Conservation (phyloP, 176 grass and related monocot species). For the Urochloa ruziziensis region DNA sequence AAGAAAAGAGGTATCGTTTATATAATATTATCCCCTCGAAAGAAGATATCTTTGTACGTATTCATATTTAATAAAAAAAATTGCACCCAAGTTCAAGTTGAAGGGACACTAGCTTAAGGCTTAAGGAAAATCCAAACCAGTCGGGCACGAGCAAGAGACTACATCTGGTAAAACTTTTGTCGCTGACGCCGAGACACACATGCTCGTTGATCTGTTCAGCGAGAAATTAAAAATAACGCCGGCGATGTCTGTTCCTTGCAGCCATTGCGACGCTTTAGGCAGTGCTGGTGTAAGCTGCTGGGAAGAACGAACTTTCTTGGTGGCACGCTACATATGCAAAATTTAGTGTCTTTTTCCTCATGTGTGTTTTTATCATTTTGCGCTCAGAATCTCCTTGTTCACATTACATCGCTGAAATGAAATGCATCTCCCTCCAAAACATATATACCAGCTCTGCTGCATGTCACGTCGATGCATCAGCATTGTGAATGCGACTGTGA, state of each 20-base stretch:
- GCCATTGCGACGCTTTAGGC: conserved; percentile 10
- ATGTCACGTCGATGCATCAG: neutral
- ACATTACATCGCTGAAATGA: neutral
- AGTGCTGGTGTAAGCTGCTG: neutral
- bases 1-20: neutral
- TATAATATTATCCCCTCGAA: neutral
- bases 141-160: neutral
- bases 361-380: neutral
- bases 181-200: neutral
- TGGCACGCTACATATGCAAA: neutral
- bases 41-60: neutral
- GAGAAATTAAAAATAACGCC: neutral
- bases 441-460: neutral
- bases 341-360: neutral
- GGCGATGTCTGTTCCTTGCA: conserved; percentile 22
- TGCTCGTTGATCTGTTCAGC: conserved; percentile 24
- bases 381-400: conserved; percentile 33
- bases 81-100: neutral
- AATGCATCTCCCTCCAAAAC: neutral
- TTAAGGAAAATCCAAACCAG: neutral
- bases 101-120: conserved; percentile 6
- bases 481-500: neutral
- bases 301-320: conserved; percentile 32
- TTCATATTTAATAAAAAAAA: neutral
- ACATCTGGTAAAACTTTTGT: neutral